Evolutionary conservation across 2,329 filamentous ascomycete genomes (phyloP), one percentile per base, ranked within the genome.

Genomic region (Neofusicoccum parvum): DNA sequence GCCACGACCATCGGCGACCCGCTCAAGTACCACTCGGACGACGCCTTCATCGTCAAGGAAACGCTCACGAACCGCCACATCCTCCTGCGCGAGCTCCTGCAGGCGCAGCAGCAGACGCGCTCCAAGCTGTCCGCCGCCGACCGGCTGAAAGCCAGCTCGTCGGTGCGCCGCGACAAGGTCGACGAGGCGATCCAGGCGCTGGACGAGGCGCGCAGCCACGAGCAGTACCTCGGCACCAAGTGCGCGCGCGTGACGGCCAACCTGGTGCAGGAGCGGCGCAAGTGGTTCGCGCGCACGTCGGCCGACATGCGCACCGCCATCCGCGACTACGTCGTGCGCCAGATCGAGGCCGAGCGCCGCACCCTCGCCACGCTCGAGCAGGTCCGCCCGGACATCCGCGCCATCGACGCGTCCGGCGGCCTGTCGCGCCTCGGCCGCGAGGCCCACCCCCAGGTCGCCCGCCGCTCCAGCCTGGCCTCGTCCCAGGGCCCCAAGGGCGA

Each of bases 401-500:
- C 92, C 70, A 97, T 99, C 72, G 95, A 99, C 78, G 85, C 90
- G 43, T 94, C 91, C 6, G 95, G 95, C 64, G 95, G 95, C 11
- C 86, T 99, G 51, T 95, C 91, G 73, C 88, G 95, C 48, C 85
- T 99, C 39, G 95, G 95, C 48, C 88, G 95, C 66, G 95, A 99
- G 79, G 83, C 91, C 15, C 92, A 97, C 76, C 94, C 95, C 2
- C 81, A 88, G 5, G 80, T 81, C 27, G 27, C 27, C 36, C 87
- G 95, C 64, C 88, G 94, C 67, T 80, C 89, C 32, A 94, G 88
- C 77, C 80, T 97, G 70, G 91, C 92, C 15, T 91, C 92, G 53
- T 95, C 91, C 72, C 95, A 99, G 79, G 95, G 95, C 0, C 94
- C 95, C 58, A 96, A 96, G 81, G 95, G 95, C n/a, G 95, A 99